These are phyloP conservation scores for Cucurbita pepo DNA, from an alignment of 306 rosid genomes.

Conservation along the genomic window DNA sequence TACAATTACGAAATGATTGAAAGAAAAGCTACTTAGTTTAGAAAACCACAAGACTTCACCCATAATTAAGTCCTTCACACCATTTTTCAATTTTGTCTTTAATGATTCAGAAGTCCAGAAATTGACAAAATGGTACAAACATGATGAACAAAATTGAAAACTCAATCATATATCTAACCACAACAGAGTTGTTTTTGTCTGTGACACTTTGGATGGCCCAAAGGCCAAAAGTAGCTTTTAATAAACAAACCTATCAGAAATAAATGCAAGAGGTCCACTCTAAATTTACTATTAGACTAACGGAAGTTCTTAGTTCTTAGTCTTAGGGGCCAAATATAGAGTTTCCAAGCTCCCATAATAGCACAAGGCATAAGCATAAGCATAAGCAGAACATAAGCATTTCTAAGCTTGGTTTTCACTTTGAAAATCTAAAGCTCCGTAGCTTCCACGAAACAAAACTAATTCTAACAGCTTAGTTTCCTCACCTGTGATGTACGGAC, in stretches of 20 bases:
- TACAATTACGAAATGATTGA: not conserved
- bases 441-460: slow-evolving; percentile 2
- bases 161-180: not conserved
- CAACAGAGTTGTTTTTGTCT: not conserved
- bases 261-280: not conserved
- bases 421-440: not conserved
- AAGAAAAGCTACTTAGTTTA: not conserved
- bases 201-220: not conserved
- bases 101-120: not conserved
- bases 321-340: not conserved
- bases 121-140: not conserved
- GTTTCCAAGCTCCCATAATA: not conserved
- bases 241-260: not conserved
- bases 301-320: not conserved
- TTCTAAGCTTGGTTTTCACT: not conserved
- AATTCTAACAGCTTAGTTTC: not conserved
- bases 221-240: not conserved
- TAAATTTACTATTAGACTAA: not conserved
- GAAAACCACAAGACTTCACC: not conserved
- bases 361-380: not conserved
- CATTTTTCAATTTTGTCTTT: not conserved
- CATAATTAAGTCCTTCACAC: not conserved
- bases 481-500: not conserved
- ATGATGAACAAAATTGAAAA: not conserved
- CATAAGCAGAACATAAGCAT: not conserved